A percentile compares a stretch with the other conserved stretches of the same genome.
phyloP scores from a whole-genome alignment of 345 rosid genomes.

The Jatropha curcas region DNA sequence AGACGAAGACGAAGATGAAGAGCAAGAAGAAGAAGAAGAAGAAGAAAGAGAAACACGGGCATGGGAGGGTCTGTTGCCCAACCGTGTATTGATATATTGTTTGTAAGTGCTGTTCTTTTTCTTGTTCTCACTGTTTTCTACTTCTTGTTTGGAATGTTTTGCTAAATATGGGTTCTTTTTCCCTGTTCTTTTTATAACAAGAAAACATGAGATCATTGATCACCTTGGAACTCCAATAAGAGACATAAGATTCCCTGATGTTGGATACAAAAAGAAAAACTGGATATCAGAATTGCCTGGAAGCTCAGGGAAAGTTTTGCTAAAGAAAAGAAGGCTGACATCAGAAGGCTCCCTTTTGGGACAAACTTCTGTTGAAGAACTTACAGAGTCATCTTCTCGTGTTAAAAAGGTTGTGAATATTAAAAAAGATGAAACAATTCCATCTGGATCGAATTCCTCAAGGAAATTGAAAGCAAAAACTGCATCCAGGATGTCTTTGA shows the following conservation, averaged over 20 bases:
- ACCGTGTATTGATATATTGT: conserved; percentile 85
- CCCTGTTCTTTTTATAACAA: conserved; percentile 24
- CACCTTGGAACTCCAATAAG: conserved; percentile 72
- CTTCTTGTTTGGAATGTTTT: conserved; percentile 14
- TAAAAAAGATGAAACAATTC: conserved; percentile 38
- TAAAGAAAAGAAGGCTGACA: conserved; percentile 34
- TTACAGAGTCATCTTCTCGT: conserved; percentile 31
- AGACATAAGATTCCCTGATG: conserved; percentile 64
- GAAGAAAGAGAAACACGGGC: conserved; percentile 67
- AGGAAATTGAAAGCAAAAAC: conserved; percentile 42
- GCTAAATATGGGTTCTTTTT: conserved; percentile 19
- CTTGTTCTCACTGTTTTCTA: conserved; percentile 4
- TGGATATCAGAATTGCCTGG: conserved; percentile 32
- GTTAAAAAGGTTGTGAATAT: conserved; percentile 34
- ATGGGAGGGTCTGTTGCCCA: conserved; percentile 72
- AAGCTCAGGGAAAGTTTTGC: conserved; percentile 32
- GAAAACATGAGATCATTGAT: conserved; percentile 73
- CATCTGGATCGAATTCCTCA: conserved; percentile 29
- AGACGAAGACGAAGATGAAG: conserved; percentile 48
- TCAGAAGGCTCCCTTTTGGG: conserved; percentile 30
- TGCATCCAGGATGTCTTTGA: conserved; percentile 34
- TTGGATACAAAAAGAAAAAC: conserved; percentile 40
- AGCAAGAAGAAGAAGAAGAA: conserved; percentile 48
- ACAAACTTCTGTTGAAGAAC: conserved; percentile 28
- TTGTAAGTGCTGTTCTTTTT: conserved; percentile 46